Conservation (phyloP, 805 yeast genomes). For the Pichia insulana region DNA sequence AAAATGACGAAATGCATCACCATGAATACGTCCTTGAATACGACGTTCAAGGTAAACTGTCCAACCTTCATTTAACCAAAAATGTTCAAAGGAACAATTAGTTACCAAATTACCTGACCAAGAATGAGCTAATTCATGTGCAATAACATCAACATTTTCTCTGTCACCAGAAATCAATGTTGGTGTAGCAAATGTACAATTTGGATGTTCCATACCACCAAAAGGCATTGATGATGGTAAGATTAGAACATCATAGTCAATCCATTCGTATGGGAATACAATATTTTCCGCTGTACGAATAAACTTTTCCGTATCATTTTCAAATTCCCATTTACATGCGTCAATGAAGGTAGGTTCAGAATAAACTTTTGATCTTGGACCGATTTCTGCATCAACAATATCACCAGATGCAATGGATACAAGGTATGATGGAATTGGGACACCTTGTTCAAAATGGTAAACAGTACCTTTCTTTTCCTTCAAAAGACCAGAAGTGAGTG, state of each 20-base stretch:
- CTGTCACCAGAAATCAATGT: slow-evolving; percentile 79
- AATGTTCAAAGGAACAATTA: slow-evolving; percentile 86
- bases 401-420: slow-evolving; percentile 84
- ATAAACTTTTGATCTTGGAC: slow-evolving; percentile 80
- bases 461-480: slow-evolving; percentile 20
- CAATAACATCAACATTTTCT: slow-evolving; percentile 80
- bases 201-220: slow-evolving; percentile 95
- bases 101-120: slow-evolving; percentile 92
- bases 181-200: slow-evolving; percentile 85
- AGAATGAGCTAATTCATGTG: slow-evolving; percentile 88
- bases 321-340: slow-evolving; percentile 71
- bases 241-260: slow-evolving; percentile 68
- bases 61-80: slow-evolving; percentile 96
- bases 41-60: slow-evolving; percentile 86
- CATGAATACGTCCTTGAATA: slow-evolving; percentile 69
- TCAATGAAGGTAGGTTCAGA: slow-evolving; percentile 64
- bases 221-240: slow-evolving; percentile 75
- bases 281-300: slow-evolving; percentile 68
- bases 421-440: slow-evolving; percentile 80
- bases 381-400: slow-evolving; percentile 54
- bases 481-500: slow-evolving; percentile 57
- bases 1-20: slow-evolving; percentile 70
- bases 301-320: slow-evolving; percentile 72
- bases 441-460: slow-evolving; percentile 57
- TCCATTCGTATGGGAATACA: slow-evolving; percentile 79